Percentiles rank a stretch among this genome's conserved stretches.
Conservation (phyloP, 2,329 filamentous ascomycete species). For the Xylaria hypoxylon region DNA sequence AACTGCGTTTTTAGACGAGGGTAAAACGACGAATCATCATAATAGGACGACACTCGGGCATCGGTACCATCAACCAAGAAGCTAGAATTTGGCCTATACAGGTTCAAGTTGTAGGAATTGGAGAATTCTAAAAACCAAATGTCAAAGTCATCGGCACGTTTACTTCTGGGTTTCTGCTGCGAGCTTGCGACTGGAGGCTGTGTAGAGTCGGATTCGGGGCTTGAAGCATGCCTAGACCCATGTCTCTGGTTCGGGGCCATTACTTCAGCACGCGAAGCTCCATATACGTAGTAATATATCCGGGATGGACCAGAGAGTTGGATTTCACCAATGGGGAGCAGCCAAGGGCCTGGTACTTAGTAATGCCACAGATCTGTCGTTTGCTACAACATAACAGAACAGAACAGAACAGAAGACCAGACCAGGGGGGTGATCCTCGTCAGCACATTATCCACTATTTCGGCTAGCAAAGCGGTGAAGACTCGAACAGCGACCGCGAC, state of each 20-base stretch:
- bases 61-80: conserved; percentile 41
- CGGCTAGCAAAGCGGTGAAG: conserved; percentile 18
- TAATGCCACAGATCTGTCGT: conserved; percentile 12
- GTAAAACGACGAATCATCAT: conserved; percentile 45
- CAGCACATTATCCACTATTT: conserved; percentile 8
- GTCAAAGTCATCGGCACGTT: conserved; percentile 40
- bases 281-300: conserved; percentile 9
- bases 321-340: conserved; percentile 17
- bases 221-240: conserved; percentile 15
- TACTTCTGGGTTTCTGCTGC: conserved; percentile 34
- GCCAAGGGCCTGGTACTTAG: conserved; percentile 2
- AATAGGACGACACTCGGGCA: conserved; percentile 37
- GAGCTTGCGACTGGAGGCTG: conserved; percentile 8
- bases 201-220: conserved; percentile 1
- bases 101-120: conserved; percentile 46
- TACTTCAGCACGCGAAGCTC: conserved; percentile 17
- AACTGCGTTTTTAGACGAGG: conserved; percentile 43
- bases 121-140: conserved; percentile 50
- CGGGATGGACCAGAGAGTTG: conserved; percentile 1
- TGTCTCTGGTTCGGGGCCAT: conserved; percentile 29
- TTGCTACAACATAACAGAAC: conserved; percentile 1
- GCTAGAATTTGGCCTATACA: conserved; percentile 42
- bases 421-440: background rate
- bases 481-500: background rate
- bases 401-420: conserved; percentile 7